Base-by-base conservation (phyloP, 352 stramenopile species). In the Phytophthora cryptogea region DNA sequence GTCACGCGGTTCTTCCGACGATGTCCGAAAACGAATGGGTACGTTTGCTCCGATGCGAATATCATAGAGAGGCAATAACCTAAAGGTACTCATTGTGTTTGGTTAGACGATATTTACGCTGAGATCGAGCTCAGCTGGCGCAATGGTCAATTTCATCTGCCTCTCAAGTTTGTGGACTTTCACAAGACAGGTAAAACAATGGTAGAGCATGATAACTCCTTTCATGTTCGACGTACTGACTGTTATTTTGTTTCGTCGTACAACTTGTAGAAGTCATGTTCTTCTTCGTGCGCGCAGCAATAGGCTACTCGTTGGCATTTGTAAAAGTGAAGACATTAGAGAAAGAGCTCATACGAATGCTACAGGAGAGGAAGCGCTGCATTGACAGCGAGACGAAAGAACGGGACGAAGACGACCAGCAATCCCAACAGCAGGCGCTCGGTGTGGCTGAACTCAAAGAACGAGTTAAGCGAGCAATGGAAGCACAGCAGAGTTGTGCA, bases 161-260 rank as follows among this genome's bases (percentile, higher is more conserved):
- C 84, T 6, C 54, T 79, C 33, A 90, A 88, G 59, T 93, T 93
- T 35, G 54, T 86, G 44, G 66, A 75, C 26, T 91, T 91, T 48
- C 79, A 88, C 60, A 64, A 84, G 35, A 83, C 70, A 36, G 77
- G 74, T 82, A 39, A 37, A 23, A 40, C 31, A 8, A 37, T 30
- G 27, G 9, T 10, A 7, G 33, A 42, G 17, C 33, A 39, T 8
- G 33, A 39, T 39, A 37, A 10, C 4, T 32, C 32, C 5, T 23
- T 26, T 47, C 14, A 4, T 27, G 9, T 27, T 23, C 8, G 7
- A 11, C 14, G 26, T 48, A 13, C 27, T 37, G 8, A 43, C 39
- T 42, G 9, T 10, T 13, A 33, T 0, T 28, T 42, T 23, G 20
- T 23, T 23, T 16, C 11, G 32, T 1, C 13, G 7, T 33, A 10